Evolutionary conservation across 441 rosid species (phyloP).

Genomic region (Brassica hybrid): DNA sequence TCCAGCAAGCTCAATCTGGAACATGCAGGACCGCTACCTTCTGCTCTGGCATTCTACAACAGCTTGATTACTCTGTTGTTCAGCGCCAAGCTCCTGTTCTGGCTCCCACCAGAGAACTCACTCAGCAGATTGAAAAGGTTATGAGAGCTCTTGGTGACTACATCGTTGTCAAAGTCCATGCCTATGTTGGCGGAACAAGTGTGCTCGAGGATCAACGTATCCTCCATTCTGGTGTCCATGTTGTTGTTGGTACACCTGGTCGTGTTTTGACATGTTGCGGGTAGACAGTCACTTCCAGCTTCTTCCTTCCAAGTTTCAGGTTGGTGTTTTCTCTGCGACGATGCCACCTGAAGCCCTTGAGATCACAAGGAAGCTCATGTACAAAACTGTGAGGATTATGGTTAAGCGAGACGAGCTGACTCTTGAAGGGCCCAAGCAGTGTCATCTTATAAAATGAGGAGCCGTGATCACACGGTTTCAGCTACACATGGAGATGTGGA

Average conservation of each 20-base stretch:
- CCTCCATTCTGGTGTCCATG: slow-evolving; percentile 69
- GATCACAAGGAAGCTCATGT: slow-evolving; percentile 66
- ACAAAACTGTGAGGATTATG: slow-evolving; percentile 61
- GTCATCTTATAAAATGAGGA: slow-evolving; percentile 61
- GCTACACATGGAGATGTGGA: slow-evolving; percentile 83
- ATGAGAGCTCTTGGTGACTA: slow-evolving; percentile 72
- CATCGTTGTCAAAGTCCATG: slow-evolving; percentile 70
- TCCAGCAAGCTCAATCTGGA: slow-evolving; percentile 76
- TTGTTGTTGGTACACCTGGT: slow-evolving; percentile 72
- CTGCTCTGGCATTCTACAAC: slow-evolving; percentile 70
- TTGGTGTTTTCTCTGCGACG: slow-evolving; percentile 69
- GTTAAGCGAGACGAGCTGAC: slow-evolving; percentile 69
- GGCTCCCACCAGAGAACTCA: slow-evolving; percentile 73
- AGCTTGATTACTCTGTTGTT: slow-evolving; percentile 52
- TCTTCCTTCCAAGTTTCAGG: slow-evolving; percentile 56
- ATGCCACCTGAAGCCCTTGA: slow-evolving; percentile 72
- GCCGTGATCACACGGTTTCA: slow-evolving; percentile 69
- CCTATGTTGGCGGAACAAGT: slow-evolving; percentile 74
- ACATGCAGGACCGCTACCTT: slow-evolving; percentile 73
- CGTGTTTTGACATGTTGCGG: slow-evolving; percentile 80
- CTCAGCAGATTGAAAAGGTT: slow-evolving; percentile 72
- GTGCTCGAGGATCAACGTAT: slow-evolving; percentile 71
- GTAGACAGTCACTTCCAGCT: slow-evolving; percentile 68
- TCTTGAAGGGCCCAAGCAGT: slow-evolving; percentile 70
- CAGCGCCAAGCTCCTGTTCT: slow-evolving; percentile 67